Evolutionary conservation across 208 protist genomes (phyloP).

Genomic region (Crithidia bombi): DNA sequence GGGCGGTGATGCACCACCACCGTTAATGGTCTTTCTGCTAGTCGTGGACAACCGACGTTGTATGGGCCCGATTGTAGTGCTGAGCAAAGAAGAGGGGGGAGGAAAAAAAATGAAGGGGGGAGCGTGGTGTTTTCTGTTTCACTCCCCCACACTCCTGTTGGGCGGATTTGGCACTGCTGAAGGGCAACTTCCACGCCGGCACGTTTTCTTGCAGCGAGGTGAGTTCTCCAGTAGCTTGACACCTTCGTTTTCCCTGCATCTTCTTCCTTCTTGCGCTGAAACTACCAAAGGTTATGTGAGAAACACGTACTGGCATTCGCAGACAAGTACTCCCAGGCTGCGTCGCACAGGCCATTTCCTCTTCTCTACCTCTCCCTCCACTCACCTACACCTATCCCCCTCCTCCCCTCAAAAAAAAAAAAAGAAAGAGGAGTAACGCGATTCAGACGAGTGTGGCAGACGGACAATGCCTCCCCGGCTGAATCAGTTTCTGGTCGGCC

Average conservation of each 20-base stretch:
- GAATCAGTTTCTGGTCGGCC: slow-evolving; percentile 37
- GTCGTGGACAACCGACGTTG: background rate
- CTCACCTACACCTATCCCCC: too few relatives aligned
- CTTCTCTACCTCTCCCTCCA: too few relatives aligned
- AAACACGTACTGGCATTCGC: background rate
- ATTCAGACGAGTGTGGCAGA: too few relatives aligned
- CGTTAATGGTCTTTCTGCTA: background rate
- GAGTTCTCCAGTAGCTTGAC: too few relatives aligned
- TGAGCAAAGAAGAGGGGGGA: background rate
- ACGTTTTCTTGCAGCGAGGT: too few relatives aligned
- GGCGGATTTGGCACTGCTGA: too few relatives aligned
- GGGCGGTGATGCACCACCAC: too few relatives aligned
- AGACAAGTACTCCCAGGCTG: background rate
- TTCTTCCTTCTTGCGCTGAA: background rate
- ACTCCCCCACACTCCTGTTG: background rate
- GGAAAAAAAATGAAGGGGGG: background rate
- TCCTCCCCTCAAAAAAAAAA: background rate
- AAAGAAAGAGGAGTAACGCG: background rate
- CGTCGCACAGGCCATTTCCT: background rate
- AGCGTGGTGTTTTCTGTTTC: background rate
- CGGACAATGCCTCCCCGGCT: slow-evolving; percentile 25
- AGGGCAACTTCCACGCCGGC: too few relatives aligned
- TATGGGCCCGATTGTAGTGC: too few relatives aligned
- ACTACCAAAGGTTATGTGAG: background rate
- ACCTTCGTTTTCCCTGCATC: too few relatives aligned